Base-by-base conservation (phyloP, 2,329 filamentous ascomycete species). In the Penicillium hordei region DNA sequence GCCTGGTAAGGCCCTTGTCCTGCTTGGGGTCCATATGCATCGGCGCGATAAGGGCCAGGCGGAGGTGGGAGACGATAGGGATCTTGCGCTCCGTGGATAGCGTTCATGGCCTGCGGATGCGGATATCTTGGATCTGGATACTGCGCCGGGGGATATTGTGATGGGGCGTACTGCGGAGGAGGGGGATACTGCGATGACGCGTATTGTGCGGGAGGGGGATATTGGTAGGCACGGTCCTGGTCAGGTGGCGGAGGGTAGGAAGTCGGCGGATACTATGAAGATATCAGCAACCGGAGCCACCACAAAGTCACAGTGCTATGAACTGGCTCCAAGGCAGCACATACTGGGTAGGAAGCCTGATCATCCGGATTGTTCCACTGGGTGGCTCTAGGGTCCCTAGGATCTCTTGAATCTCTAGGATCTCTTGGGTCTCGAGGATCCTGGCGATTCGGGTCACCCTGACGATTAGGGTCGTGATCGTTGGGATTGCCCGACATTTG, bases 21-120 rank as follows among this genome's bases (percentile, higher is more conserved):
- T 44, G 71, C 72, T 52, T 74, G 70, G 43, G 70, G 70, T 51
- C 66, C 69, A 59, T 78, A 79, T 60, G 75, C 71, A 60, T 78
- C 76, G 27, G 73, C 70, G 50, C 72, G 75, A 60, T 78, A 78
- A 55, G 75, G 70, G 40, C 70, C 73, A 59, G 76, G 75, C 19
- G 76, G 76, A 43, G 75, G 77, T 38, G 77, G 76, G 31, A 78
- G 70, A 50, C 74, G 75, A 62, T 79, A 79, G 10, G 75, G 71
- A 63, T 77, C 76, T 65, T 76, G 77, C 34, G 70, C 68, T 52
- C 72, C 72, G 53, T 77, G 74, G 52, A 78, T 71, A 19, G 76
- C 73, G 42, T 76, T 72, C 77, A 79, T 79, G 58, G 67, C 69
- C 57, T 71, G 63, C 51, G 72, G 62, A 39, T 72, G 68, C 49